A percentile compares a stretch with the other conserved stretches of the same genome.
These are phyloP conservation scores for Kazachstania psychrophila DNA, from an alignment of 805 yeast genomes.

Conservation along the genomic window DNA sequence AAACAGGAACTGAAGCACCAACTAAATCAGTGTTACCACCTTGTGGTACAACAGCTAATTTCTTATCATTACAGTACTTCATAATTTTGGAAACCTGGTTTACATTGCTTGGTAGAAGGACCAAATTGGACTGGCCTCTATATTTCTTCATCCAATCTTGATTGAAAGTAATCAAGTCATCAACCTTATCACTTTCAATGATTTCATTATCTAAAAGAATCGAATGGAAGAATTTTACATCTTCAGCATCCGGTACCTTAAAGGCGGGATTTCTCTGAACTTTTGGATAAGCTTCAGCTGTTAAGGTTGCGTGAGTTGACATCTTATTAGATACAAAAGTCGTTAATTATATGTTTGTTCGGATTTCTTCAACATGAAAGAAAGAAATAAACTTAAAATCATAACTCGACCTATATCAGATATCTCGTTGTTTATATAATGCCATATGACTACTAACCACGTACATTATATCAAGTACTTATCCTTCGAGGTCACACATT, in stretches of 20 bases:
- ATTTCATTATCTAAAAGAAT: conserved; percentile 44
- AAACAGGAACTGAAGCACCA: conserved; percentile 87
- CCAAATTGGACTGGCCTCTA: conserved; percentile 71
- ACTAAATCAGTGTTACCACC: conserved; percentile 96
- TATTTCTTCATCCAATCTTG: conserved; percentile 94
- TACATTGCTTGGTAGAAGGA: conserved; percentile 72
- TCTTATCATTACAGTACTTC: conserved; percentile 67
- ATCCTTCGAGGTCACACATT: too few species aligned
- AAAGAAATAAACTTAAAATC: too few species aligned
- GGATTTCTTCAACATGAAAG: too few species aligned
- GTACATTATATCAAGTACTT: too few species aligned
- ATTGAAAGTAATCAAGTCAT: conserved; percentile 62
- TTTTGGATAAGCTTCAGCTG: conserved; percentile 61
- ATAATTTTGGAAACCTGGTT: conserved; percentile 72
- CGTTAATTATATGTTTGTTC: too few species aligned
- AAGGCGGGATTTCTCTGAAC: conserved; percentile 45
- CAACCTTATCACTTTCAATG: conserved; percentile 40
- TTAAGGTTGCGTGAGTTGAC: too few species aligned
- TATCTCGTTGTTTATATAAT: too few species aligned
- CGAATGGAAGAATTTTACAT: conserved; percentile 50
- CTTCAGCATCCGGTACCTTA: conserved; percentile 44
- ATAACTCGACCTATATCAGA: too few species aligned
- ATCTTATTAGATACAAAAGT: too few species aligned
- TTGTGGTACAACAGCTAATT: conserved; percentile 85
- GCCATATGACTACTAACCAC: too few species aligned